These are phyloP conservation scores for Ceratocystis albifundus DNA, from an alignment of 2,329 filamentous ascomycete genomes.

Conservation along the genomic window DNA sequence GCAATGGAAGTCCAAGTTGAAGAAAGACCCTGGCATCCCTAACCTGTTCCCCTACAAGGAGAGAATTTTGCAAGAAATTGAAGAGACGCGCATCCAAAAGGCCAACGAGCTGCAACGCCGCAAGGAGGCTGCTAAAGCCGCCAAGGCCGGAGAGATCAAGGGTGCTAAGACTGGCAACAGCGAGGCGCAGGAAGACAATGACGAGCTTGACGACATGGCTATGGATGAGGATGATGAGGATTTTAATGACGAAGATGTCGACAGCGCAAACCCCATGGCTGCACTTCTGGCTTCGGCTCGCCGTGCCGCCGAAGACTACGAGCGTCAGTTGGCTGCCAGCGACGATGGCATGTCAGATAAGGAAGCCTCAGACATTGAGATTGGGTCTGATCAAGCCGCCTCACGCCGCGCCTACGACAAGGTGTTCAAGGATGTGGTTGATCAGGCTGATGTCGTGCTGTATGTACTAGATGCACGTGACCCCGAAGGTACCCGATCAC, in stretches of 20 bases:
- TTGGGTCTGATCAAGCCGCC: constrained; percentile 43
- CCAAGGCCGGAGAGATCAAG: constrained; percentile 41
- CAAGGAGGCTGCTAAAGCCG: constrained; percentile 60
- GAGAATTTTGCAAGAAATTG: constrained; percentile 84
- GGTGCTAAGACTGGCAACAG: constrained; percentile 50
- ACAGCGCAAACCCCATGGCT: constrained; percentile 76
- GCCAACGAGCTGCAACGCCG: constrained; percentile 63
- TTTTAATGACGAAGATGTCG: constrained; percentile 46
- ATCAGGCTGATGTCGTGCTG: constrained; percentile 77
- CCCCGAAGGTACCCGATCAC: constrained; percentile 79
- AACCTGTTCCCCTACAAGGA: constrained; percentile 98
- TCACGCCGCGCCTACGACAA: constrained; percentile 89
- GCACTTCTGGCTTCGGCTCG: constrained; percentile 77
- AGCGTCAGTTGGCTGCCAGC: constrained; percentile 50
- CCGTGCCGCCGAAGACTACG: constrained; percentile 65
- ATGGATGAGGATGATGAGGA: constrained; percentile 45
- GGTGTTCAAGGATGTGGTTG: constrained; percentile 86
- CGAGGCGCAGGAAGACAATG: constrained; percentile 37
- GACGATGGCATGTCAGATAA: constrained; percentile 47
- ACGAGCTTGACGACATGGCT: constrained; percentile 40
- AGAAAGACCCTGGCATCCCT: constrained; percentile 96
- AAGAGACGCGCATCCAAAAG: constrained; percentile 72
- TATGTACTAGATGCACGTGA: constrained; percentile 91
- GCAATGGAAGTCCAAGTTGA: constrained; percentile 86
- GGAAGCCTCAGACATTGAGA: constrained; percentile 41